A percentile compares a stretch with the other conserved stretches of the same genome.
Conservation (phyloP, 139 green algal genomes). For the Pycnococcus provasolii region DNA sequence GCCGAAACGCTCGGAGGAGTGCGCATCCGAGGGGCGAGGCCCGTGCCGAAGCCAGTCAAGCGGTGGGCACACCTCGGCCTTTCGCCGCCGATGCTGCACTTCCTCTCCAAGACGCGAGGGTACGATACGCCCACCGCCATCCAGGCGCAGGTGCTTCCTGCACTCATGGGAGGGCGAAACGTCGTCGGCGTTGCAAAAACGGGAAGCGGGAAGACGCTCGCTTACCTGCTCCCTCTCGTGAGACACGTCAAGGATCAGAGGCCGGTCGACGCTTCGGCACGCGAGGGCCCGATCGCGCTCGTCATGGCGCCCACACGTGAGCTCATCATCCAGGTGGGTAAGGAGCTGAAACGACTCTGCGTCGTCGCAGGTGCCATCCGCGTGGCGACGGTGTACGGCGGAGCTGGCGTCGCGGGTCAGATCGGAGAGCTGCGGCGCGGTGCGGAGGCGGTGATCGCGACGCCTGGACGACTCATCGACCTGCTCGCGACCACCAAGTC, state of each 20-base stretch:
- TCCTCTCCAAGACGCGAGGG: slow-evolving; percentile 49
- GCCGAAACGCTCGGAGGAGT: slow-evolving; percentile 57
- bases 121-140: slow-evolving; percentile 83
- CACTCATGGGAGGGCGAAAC: slow-evolving; percentile 93
- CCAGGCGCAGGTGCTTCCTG: slow-evolving; percentile 70
- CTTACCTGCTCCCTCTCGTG: slow-evolving; percentile 92
- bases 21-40: slow-evolving; percentile 69
- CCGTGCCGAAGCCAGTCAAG: slow-evolving; percentile 63
- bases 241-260: slow-evolving; percentile 91
- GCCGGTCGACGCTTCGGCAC: slow-evolving; percentile 38
- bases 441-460: slow-evolving; percentile 77
- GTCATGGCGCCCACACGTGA: slow-evolving; percentile 93
- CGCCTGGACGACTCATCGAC: slow-evolving; percentile 96
- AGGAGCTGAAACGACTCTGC: slow-evolving; percentile 63
- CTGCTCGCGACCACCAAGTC: slow-evolving; percentile 71
- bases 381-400: slow-evolving; percentile 74
- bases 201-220: slow-evolving; percentile 91
- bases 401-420: slow-evolving; percentile 73
- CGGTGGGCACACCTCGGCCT: slow-evolving; percentile 63
- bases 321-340: slow-evolving; percentile 78
- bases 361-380: slow-evolving; percentile 48
- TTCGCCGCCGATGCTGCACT: slow-evolving; percentile 54
- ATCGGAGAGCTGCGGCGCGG: slow-evolving; percentile 92
- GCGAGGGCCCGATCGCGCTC: slow-evolving; percentile 79
- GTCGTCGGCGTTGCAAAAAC: slow-evolving; percentile 98